Percentiles rank a stretch among this genome's conserved stretches.
Evolutionary conservation across 768 basidiomycete species (phyloP).

Genomic region (Xerocomellus chrysenteron): DNA sequence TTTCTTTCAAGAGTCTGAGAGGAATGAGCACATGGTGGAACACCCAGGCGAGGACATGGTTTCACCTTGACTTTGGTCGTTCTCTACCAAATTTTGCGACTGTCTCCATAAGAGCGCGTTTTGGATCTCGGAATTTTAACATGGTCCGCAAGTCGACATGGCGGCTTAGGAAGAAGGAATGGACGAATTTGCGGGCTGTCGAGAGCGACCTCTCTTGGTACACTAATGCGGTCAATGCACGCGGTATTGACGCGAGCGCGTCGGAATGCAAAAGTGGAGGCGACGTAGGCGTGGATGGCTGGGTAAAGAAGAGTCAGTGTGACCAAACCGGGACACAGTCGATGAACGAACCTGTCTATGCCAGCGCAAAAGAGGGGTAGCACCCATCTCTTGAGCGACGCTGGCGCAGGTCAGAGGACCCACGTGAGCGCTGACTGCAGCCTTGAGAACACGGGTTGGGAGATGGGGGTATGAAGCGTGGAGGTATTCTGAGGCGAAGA

Average conservation of each 20-base stretch:
- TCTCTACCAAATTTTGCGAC: slow-evolving; percentile 68
- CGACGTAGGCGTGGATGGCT: slow-evolving; percentile 49
- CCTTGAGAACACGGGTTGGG: slow-evolving; percentile 88
- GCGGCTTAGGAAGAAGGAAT: slow-evolving; percentile 85
- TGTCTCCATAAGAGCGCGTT: slow-evolving; percentile 71
- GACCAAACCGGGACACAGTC: background rate
- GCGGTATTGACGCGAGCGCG: slow-evolving; percentile 84
- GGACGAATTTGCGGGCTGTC: slow-evolving; percentile 85
- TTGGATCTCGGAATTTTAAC: slow-evolving; percentile 82
- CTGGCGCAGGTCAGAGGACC: slow-evolving; percentile 80
- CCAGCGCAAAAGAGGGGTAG: slow-evolving; percentile 76
- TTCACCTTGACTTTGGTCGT: slow-evolving; percentile 65
- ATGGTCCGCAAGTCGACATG: slow-evolving; percentile 76
- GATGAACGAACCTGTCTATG: slow-evolving; percentile 57
- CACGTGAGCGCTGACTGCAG: slow-evolving; percentile 89
- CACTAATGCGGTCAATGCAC: slow-evolving; percentile 83
- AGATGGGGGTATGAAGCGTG: slow-evolving; percentile 83
- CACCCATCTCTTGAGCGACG: slow-evolving; percentile 86
- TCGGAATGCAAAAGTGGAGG: slow-evolving; percentile 72
- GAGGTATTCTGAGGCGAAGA: slow-evolving; percentile 85
- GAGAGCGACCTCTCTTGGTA: slow-evolving; percentile 85
- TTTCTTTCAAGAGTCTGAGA: slow-evolving; percentile 81
- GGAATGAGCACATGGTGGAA: background rate
- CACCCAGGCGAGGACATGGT: background rate
- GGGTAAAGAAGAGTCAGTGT: slow-evolving; percentile 1